These are phyloP conservation scores for Pseudoturritis turrita DNA, from an alignment of 345 rosid species.

Conservation along the genomic window DNA sequence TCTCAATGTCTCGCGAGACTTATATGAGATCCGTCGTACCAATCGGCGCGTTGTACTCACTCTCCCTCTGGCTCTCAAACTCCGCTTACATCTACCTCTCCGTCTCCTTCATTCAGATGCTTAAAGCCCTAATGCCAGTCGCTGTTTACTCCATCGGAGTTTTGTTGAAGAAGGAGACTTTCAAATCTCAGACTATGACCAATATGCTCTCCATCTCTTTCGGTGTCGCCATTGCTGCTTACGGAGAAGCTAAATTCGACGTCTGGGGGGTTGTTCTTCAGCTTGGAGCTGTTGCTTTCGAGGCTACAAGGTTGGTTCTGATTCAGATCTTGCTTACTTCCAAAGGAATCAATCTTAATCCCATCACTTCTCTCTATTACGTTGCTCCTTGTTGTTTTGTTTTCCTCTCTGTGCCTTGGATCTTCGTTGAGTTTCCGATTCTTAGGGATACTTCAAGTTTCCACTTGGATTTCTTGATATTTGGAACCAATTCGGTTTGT, in stretches of 20 bases:
- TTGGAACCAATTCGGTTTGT: constrained; percentile 85
- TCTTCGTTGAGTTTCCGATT: constrained; percentile 77
- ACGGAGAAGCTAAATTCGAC: constrained; percentile 91
- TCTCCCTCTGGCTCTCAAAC: constrained; percentile 89
- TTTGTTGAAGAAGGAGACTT: constrained; percentile 53
- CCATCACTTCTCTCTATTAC: constrained; percentile 79
- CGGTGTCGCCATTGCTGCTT: constrained; percentile 63
- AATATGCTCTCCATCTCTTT: constrained; percentile 87
- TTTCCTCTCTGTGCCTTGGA: constrained; percentile 80
- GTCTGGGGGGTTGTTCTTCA: constrained; percentile 85
- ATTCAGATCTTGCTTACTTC: constrained; percentile 88
- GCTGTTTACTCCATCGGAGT: constrained; percentile 95
- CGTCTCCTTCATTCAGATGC: constrained; percentile 95
- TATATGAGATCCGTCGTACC: constrained; percentile 86
- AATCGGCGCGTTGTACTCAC: constrained; percentile 85
- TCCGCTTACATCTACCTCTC: constrained; percentile 95
- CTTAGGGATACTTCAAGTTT: constrained; percentile 75
- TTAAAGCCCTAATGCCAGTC: constrained; percentile 93
- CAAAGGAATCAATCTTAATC: constrained; percentile 81
- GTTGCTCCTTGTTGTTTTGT: constrained; percentile 88
- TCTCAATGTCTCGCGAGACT: constrained; percentile 78
- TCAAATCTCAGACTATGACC: constrained; percentile 65
- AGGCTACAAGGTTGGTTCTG: constrained; percentile 87
- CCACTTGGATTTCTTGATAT: constrained; percentile 74
- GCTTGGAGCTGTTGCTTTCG: constrained; percentile 88